phyloP scores from a whole-genome alignment of 345 rosid genomes.

The Brassica napus region DNA sequence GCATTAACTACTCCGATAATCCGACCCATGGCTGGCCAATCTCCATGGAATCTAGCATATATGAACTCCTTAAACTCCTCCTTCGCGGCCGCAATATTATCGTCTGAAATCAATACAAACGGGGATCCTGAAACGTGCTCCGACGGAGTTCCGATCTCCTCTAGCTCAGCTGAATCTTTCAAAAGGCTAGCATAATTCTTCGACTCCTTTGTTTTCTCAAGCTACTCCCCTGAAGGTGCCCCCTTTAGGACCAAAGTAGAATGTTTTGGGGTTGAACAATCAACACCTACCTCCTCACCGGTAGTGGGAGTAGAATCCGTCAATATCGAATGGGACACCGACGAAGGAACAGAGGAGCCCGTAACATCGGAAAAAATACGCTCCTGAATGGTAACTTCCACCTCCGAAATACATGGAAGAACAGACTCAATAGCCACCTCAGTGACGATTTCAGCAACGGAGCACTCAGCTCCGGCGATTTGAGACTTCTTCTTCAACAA shows the following conservation, averaged over 20 bases:
- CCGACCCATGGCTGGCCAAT: background rate
- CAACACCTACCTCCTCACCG: background rate
- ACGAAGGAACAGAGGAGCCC: background rate
- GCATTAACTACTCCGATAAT: background rate
- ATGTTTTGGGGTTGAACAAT: background rate
- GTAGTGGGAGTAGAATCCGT: background rate
- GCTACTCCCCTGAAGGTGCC: background rate
- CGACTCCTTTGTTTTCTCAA: background rate
- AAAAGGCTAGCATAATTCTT: background rate
- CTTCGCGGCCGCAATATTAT: background rate
- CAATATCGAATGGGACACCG: background rate
- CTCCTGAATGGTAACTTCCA: background rate
- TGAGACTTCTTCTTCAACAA: background rate
- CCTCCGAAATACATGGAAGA: background rate
- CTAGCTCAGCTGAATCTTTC: background rate
- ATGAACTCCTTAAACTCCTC: background rate
- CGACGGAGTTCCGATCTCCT: background rate
- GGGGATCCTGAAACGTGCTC: background rate
- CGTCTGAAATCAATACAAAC: background rate
- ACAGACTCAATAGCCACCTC: background rate
- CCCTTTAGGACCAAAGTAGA: background rate
- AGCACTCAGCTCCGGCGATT: background rate
- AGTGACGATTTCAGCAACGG: background rate
- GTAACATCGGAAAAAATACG: background rate
- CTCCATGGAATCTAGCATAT: background rate